phyloP scores from a whole-genome alignment of 352 stramenopile species.

The Globisporangium splendens region DNA sequence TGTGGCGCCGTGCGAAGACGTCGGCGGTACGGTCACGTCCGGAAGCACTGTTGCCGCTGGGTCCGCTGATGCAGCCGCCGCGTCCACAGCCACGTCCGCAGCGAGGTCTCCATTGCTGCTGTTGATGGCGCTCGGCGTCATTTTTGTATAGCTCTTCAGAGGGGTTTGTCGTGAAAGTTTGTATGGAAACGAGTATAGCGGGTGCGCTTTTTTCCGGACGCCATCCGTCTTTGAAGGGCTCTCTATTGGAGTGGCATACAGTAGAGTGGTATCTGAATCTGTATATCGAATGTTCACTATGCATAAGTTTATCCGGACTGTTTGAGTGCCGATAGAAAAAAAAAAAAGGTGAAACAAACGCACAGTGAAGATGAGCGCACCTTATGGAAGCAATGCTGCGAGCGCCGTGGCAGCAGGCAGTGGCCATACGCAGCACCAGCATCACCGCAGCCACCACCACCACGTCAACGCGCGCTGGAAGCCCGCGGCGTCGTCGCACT shows the following conservation, averaged over 20 bases:
- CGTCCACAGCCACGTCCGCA: background rate
- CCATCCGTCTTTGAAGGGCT: background rate
- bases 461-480: conserved; percentile 14
- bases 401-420: background rate
- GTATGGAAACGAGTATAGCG: background rate
- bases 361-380: too few species aligned
- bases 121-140: background rate
- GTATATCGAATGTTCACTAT: background rate
- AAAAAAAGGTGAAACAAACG: background rate
- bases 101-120: background rate
- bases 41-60: background rate
- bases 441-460: background rate
- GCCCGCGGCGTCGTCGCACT: conserved; percentile 13
- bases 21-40: background rate
- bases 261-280: background rate
- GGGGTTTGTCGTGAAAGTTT: too few species aligned
- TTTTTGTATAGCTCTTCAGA: background rate
- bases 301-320: background rate
- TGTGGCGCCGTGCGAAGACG: background rate
- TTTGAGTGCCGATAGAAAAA: background rate
- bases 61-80: background rate
- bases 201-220: background rate
- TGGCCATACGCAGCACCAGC: background rate
- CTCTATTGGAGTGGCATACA: background rate
- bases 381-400: too few species aligned